Conservation (phyloP, 2,329 filamentous ascomycete genomes). For the Paraconiothyrium sp. region DNA sequence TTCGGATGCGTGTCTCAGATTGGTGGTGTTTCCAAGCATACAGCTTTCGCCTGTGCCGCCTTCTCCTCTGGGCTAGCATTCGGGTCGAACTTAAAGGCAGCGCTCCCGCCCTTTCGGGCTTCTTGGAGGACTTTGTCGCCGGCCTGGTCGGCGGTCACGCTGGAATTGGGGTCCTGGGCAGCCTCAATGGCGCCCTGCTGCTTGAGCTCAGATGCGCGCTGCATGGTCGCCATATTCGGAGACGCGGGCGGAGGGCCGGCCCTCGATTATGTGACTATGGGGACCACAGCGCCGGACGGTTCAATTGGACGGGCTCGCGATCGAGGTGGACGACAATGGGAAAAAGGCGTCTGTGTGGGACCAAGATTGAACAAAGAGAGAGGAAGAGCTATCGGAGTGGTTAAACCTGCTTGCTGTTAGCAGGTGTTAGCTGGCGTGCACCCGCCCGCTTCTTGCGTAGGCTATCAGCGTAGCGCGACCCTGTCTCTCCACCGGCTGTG, state of each 20-base stretch:
- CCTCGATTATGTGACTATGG: not conserved
- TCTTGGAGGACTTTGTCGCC: constrained; percentile 79
- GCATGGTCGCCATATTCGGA: constrained; percentile 38
- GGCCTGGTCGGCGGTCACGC: constrained; percentile 74
- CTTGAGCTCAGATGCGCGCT: constrained; percentile 73
- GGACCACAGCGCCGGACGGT: not conserved
- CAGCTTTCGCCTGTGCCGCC: constrained; percentile 77
- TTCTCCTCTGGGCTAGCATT: constrained; percentile 86
- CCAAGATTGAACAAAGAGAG: not conserved
- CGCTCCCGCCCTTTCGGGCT: constrained; percentile 78
- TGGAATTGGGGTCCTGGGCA: constrained; percentile 74
- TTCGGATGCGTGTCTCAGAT: not conserved
- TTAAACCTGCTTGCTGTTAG: constrained; percentile 6
- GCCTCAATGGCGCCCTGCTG: constrained; percentile 82
- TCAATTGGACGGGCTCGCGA: constrained; percentile 17
- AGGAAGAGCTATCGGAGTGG: not conserved
- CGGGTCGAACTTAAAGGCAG: constrained; percentile 87
- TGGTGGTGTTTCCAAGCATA: constrained; percentile 58
- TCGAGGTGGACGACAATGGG: constrained; percentile 7
- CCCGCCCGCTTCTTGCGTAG: not conserved
- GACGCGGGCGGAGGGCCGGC: constrained; percentile 5
- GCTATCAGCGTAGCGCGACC: constrained; percentile 3
- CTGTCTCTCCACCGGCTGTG: constrained; percentile 9
- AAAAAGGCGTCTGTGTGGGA: not conserved
- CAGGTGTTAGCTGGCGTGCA: constrained; percentile 4